phyloP scores from a whole-genome alignment of 1,284 basidiomycete genomes.

The Ceratobasidium sp. region DNA sequence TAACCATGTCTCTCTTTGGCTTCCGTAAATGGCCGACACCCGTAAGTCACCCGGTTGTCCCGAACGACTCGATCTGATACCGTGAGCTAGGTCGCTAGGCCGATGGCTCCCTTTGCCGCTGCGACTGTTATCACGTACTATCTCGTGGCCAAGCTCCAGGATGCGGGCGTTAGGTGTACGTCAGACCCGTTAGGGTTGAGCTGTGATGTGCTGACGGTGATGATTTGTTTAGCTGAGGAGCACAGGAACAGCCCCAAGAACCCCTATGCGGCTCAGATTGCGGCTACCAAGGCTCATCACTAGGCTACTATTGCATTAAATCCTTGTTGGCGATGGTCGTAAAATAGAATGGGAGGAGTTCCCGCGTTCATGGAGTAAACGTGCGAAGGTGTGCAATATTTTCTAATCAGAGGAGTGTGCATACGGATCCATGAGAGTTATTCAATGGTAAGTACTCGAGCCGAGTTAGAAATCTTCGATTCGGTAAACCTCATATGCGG shows the following conservation, averaged over 20 bases:
- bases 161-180: conserved; percentile 70
- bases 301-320: conserved; percentile 42
- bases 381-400: background rate
- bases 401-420: too few species aligned
- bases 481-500: conserved; percentile 39
- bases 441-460: background rate
- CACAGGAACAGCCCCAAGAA: conserved; percentile 77
- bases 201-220: background rate
- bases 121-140: conserved; percentile 69
- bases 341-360: conserved; percentile 35
- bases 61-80: conserved; percentile 29
- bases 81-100: conserved; percentile 62
- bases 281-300: conserved; percentile 55
- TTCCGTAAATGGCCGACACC: conserved; percentile 79
- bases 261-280: conserved; percentile 77
- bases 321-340: background rate
- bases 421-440: too few species aligned
- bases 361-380: background rate
- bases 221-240: conserved; percentile 57
- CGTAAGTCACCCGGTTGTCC: conserved; percentile 53
- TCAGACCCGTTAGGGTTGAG: conserved; percentile 43
- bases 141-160: conserved; percentile 68
- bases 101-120: conserved; percentile 77
- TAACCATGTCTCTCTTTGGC: conserved; percentile 59
- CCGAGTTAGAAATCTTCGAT: conserved; percentile 33